Evolutionary conservation across 2,329 filamentous ascomycete species (phyloP), one percentile per base, ranked within the genome.

Genomic region (Epicoccum nigrum): DNA sequence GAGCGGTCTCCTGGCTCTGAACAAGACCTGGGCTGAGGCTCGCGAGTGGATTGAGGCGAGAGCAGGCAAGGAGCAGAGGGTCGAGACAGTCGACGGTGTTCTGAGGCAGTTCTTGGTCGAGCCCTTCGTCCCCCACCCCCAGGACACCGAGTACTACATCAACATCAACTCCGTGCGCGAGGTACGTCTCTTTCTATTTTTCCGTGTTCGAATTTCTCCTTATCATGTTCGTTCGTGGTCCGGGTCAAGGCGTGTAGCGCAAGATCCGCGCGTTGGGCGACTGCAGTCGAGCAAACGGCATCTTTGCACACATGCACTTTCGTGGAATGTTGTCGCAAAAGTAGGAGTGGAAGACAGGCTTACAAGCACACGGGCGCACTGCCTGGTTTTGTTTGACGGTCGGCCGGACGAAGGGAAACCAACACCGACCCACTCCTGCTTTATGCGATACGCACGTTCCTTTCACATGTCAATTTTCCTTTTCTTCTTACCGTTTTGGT

Each of bases 151-250:
- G 80, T 97, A 97, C 83, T 99, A 99, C 81, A 96, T 99, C 83
- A 97, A 97, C 87, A 99, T 99, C 83, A 94, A 97, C 86, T 97
- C 94, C 59, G 92, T 96, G 72, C 90, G 94, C 83, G 94, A 97
- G 87, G 94, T 97, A 87, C 86, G 92, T 86, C 56, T 54, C 23
- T 60, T 58, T 37, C 19, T 17, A n/a, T 56, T 44, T 40, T 23
- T 9, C 12, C 12, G 7, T 20, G 15, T 13, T 33, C 15, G 7
- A 8, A 16, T 35, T 11, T 19, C 32, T 16, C 16, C 1, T 30
- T 45, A 34, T 55, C 28, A 20, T 44, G 40, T 42, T 23, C 23
- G 35, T 55, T 43, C 51, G 40, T 27, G 20, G 27, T 48, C 33
- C 19, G 28, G 12, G 46, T 43, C 33, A 43, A 33, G 32, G 45